Evolutionary conservation across 345 rosid genomes (phyloP).

Genomic region (Syzygium aromaticum): DNA sequence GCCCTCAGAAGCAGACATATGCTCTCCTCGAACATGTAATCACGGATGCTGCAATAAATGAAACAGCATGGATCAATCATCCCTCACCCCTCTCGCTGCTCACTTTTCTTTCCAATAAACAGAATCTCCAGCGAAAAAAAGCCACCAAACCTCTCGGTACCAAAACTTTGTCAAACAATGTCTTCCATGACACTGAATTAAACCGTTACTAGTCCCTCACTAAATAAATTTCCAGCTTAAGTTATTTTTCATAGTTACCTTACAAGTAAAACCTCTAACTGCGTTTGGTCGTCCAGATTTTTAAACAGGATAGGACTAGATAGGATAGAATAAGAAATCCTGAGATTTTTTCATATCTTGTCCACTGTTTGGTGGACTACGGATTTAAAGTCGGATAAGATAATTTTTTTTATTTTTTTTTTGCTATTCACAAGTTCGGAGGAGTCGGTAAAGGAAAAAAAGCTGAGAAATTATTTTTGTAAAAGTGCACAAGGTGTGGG

Average conservation of each 20-base stretch:
- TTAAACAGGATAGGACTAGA: too few relatives aligned
- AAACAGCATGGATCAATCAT: background rate
- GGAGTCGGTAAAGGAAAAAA: too few relatives aligned
- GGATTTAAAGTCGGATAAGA: too few relatives aligned
- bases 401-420: too few relatives aligned
- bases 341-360: too few relatives aligned
- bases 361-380: too few relatives aligned
- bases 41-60: slow-evolving; percentile 43
- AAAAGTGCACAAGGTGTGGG: too few relatives aligned
- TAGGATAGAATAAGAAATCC: too few relatives aligned
- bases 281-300: too few relatives aligned
- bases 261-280: background rate
- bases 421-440: too few relatives aligned
- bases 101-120: background rate
- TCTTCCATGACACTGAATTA: background rate
- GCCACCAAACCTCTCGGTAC: background rate
- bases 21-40: slow-evolving; percentile 93
- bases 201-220: background rate
- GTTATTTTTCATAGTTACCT: background rate
- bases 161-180: background rate
- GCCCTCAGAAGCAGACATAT: slow-evolving; percentile 90
- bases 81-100: background rate
- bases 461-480: too few relatives aligned
- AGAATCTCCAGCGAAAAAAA: background rate
- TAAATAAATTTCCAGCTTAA: background rate